A percentile compares a stretch with the other conserved stretches of the same genome.
Conservation (phyloP, 2,329 filamentous ascomycete genomes). For the Fusarium cicatricum region DNA sequence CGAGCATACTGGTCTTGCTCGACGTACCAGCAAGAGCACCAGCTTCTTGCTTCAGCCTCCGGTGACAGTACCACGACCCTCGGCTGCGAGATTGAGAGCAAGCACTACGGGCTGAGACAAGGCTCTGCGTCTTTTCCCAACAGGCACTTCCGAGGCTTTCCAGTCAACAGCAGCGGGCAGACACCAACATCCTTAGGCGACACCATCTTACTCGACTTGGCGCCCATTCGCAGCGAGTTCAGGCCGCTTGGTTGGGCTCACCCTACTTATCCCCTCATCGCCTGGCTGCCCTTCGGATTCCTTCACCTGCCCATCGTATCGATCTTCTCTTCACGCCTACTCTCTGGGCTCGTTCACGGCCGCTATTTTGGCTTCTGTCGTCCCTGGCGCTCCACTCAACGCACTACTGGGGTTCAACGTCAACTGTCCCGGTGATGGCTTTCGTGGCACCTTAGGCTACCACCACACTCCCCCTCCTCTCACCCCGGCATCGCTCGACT, state of each 20-base stretch:
- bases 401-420: slow-evolving; percentile 41
- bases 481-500: slow-evolving; percentile 44
- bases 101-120: slow-evolving; percentile 28
- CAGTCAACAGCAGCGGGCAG: slow-evolving; percentile 29
- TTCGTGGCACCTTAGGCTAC: slow-evolving; percentile 48
- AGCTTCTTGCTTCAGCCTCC: slow-evolving; percentile 24
- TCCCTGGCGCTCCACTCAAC: slow-evolving; percentile 41
- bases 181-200: slow-evolving; percentile 32
- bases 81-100: slow-evolving; percentile 23
- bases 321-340: slow-evolving; percentile 31
- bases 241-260: slow-evolving; percentile 32
- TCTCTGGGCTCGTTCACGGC: slow-evolving; percentile 36
- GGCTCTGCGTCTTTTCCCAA: slow-evolving; percentile 29
- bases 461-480: slow-evolving; percentile 44
- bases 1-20: slow-evolving; percentile 40
- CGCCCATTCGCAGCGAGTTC: slow-evolving; percentile 25
- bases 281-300: slow-evolving; percentile 35
- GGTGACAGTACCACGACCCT: slow-evolving; percentile 38
- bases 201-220: slow-evolving; percentile 16
- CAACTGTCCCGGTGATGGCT: slow-evolving; percentile 44
- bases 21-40: slow-evolving; percentile 26
- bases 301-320: slow-evolving; percentile 34
- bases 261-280: slow-evolving; percentile 40
- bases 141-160: slow-evolving; percentile 24
- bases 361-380: slow-evolving; percentile 32